Evolutionary conservation across 1,284 basidiomycete species (phyloP).

Genomic region (Xerocomus cyaneibrunnescens): DNA sequence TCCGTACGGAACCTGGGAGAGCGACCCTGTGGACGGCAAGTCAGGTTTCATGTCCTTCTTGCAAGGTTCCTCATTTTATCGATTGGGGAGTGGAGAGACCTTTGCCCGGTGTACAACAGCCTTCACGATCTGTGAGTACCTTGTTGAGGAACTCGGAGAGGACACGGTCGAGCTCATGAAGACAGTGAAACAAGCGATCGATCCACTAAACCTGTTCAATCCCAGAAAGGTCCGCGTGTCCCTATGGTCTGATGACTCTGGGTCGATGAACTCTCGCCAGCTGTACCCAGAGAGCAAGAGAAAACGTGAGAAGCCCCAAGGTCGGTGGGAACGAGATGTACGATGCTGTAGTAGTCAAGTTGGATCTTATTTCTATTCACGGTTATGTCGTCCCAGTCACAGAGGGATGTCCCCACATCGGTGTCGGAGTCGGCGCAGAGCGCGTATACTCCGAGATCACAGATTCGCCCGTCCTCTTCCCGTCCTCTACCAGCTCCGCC

Average conservation of each 20-base stretch:
- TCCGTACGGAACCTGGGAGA: background rate
- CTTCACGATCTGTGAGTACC: conserved; percentile 38
- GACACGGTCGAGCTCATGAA: conserved; percentile 81
- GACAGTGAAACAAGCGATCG: conserved; percentile 70
- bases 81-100: background rate
- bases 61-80: background rate
- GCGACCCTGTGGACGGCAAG: background rate
- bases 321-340: background rate
- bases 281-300: conserved; percentile 21
- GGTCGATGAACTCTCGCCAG: conserved; percentile 11
- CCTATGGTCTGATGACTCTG: background rate
- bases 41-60: background rate
- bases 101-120: background rate
- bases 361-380: no score
- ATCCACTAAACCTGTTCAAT: conserved; percentile 78
- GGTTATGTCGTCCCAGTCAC: no score
- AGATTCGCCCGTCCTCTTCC: no score
- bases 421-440: no score
- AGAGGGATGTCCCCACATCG: no score
- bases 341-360: no score
- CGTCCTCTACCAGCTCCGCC: no score
- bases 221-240: conserved; percentile 65
- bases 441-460: no score
- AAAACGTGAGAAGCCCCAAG: background rate
- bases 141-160: conserved; percentile 72